Conservation (phyloP, 805 yeast species). For the Candida palmyrensis region DNA sequence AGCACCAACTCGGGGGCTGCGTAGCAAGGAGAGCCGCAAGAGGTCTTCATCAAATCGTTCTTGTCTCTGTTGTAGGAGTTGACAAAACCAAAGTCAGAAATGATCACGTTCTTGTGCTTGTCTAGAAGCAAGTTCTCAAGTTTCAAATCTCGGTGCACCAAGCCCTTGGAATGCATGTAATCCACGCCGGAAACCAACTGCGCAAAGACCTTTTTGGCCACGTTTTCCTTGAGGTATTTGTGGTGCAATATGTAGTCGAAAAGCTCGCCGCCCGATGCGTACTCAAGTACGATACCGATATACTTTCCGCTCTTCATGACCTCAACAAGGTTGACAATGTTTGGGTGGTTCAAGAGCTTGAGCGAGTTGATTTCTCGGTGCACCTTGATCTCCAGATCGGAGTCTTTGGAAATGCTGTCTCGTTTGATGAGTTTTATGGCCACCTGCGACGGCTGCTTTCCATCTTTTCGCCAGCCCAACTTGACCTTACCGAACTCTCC, state of each 20-base stretch:
- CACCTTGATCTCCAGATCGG: constrained; percentile 82
- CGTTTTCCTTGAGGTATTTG: constrained; percentile 78
- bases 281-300: constrained; percentile 93
- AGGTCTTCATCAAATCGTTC: constrained; percentile 82
- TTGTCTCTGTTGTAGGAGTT: constrained; percentile 63
- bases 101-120: constrained; percentile 78
- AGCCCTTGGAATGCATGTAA: constrained; percentile 78
- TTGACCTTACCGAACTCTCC: constrained; percentile 99
- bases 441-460: constrained; percentile 72
- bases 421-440: constrained; percentile 91
- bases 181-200: constrained; percentile 92
- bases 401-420: constrained; percentile 80
- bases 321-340: constrained; percentile 86
- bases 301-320: constrained; percentile 91
- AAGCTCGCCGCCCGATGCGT: constrained; percentile 96
- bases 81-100: constrained; percentile 93
- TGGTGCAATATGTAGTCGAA: constrained; percentile 88
- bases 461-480: constrained; percentile 90
- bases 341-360: constrained; percentile 84
- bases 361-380: constrained; percentile 91
- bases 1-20: constrained; percentile 98
- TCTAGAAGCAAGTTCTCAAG: constrained; percentile 73
- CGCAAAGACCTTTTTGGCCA: constrained; percentile 84
- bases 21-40: constrained; percentile 97
- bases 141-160: constrained; percentile 74